Conservation (phyloP, 192 early-diverging fungal species). For the Tieghemiomyces parasiticus region DNA sequence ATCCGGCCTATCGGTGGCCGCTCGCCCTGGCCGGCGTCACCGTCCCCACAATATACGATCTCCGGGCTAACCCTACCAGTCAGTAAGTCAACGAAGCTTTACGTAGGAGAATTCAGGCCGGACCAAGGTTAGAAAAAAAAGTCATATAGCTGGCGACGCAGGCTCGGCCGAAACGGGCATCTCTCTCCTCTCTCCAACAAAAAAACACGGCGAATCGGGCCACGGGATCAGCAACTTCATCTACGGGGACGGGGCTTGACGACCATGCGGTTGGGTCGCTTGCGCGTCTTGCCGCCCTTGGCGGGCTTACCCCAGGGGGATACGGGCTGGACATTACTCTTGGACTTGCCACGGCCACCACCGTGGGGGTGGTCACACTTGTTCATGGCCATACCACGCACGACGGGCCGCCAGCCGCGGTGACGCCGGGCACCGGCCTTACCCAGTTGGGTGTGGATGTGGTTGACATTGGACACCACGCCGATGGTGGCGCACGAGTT, state of each 20-base stretch:
- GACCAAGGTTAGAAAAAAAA: too few species aligned
- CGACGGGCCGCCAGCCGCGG: conserved; percentile 76
- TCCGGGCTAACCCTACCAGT: too few species aligned
- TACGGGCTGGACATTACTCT: conserved; percentile 79
- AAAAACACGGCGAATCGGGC: too few species aligned
- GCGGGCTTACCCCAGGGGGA: conserved; percentile 85
- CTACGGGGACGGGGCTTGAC: conserved; percentile 35
- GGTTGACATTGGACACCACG: conserved; percentile 73
- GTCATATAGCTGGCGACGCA: too few species aligned
- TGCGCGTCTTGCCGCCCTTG: conserved; percentile 83
- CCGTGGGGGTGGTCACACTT: conserved; percentile 93
- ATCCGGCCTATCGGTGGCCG: too few species aligned
- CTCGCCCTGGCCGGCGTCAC: too few species aligned
- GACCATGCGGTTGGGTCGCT: conserved; percentile 46
- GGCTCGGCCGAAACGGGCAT: too few species aligned
- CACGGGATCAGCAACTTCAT: too few species aligned
- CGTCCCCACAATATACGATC: too few species aligned
- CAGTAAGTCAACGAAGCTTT: too few species aligned
- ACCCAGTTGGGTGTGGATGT: conserved; percentile 74
- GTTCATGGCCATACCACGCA: conserved; percentile 95
- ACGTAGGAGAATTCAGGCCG: too few species aligned
- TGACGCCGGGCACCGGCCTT: conserved; percentile 76
- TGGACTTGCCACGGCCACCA: conserved; percentile 87
- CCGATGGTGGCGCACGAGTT: conserved; percentile 85
- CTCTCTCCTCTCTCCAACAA: too few species aligned